phyloP scores from a whole-genome alignment of 371 early-diverging fungal species.

The Mucor racemosus region DNA sequence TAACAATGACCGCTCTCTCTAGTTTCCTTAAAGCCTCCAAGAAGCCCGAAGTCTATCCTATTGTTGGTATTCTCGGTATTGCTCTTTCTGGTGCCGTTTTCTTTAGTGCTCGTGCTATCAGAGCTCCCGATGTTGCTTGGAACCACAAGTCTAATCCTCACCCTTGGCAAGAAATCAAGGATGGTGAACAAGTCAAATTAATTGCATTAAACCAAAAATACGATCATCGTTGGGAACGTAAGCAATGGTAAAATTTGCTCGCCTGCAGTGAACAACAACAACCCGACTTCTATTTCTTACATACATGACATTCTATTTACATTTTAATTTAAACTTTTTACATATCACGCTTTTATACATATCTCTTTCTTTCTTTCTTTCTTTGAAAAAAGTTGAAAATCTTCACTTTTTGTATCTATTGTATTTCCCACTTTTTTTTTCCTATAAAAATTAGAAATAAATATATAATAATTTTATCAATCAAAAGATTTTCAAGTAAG shows the following conservation, averaged over 20 bases:
- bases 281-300: not conserved
- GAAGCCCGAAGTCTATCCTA: slow-evolving; percentile 48
- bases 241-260: slow-evolving; percentile 30
- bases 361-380: not conserved
- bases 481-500: too few species aligned
- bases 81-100: slow-evolving; percentile 44
- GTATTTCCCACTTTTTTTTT: not conserved
- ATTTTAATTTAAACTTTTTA: not conserved
- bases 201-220: slow-evolving; percentile 43
- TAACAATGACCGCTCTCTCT: slow-evolving; percentile 19
- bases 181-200: slow-evolving; percentile 50
- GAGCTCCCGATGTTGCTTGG: slow-evolving; percentile 52
- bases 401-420: not conserved
- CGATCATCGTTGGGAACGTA: slow-evolving; percentile 42
- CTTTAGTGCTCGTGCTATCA: slow-evolving; percentile 32
- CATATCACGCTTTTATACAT: not conserved
- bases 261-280: not conserved
- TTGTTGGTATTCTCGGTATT: slow-evolving; percentile 40
- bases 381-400: not conserved
- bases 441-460: not conserved
- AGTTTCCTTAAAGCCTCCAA: slow-evolving; percentile 40
- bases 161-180: slow-evolving; percentile 36
- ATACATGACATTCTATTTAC: not conserved
- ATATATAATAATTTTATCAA: not conserved
- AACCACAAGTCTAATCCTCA: slow-evolving; percentile 28